phyloP scores from a whole-genome alignment of 2,329 filamentous ascomycete species.

The Fusarium ramigenum region DNA sequence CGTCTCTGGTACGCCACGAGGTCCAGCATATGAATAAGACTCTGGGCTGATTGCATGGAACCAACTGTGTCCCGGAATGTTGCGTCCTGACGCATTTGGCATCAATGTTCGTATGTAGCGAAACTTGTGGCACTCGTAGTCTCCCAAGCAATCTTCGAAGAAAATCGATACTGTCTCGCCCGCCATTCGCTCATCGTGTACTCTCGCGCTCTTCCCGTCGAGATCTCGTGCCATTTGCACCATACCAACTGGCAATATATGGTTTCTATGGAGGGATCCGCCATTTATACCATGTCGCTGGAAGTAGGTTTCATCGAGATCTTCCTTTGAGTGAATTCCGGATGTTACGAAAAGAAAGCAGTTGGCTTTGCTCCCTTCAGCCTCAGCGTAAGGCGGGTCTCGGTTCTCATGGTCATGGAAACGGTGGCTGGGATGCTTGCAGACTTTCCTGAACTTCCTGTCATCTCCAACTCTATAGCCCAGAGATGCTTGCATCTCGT shows the following conservation, averaged over 20 bases:
- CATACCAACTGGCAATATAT: neutral
- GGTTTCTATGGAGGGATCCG: neutral
- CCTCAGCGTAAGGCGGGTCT: rapidly evolving
- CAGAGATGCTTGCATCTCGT: neutral
- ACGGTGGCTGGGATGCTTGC: neutral
- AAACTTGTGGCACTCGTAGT: neutral
- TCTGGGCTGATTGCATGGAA: neutral
- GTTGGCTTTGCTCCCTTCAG: rapidly evolving
- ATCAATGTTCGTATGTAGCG: rapidly evolving
- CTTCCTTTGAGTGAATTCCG: neutral
- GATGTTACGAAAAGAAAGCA: rapidly evolving
- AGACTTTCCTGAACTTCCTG: neutral
- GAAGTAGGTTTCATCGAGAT: neutral
- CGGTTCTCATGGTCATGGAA: neutral
- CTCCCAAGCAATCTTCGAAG: rapidly evolving
- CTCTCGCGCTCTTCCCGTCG: neutral
- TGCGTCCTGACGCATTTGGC: rapidly evolving
- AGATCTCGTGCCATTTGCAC: neutral
- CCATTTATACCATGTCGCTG: neutral
- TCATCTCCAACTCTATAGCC: rapidly evolving
- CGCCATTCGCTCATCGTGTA: rapidly evolving
- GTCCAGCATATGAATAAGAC: neutral
- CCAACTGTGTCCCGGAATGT: neutral
- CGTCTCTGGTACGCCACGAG: neutral
- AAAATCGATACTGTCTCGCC: rapidly evolving